Evolutionary conservation across 2,329 filamentous ascomycete species (phyloP).

Genomic region (Aspergillus sp.): DNA sequence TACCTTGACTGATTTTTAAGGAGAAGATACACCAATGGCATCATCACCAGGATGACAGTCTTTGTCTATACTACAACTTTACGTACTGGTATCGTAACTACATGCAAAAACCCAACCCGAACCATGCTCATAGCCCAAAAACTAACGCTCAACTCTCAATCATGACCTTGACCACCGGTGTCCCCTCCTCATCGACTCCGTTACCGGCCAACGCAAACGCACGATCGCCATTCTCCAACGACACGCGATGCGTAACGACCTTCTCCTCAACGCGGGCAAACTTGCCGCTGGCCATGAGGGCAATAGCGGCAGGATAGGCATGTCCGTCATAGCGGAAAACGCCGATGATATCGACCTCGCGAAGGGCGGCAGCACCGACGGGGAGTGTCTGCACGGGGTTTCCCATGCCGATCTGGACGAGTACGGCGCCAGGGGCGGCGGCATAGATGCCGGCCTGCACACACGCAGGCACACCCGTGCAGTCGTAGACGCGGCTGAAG

Average conservation of each 20-base stretch:
- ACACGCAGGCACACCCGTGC: constrained; percentile 45
- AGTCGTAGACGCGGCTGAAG: constrained; percentile 46
- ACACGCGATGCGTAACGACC: constrained; percentile 54
- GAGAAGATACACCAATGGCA: not conserved
- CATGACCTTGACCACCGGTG: constrained; percentile 53
- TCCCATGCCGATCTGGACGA: constrained; percentile 58
- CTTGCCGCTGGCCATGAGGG: constrained; percentile 50
- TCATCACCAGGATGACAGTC: constrained; percentile 6
- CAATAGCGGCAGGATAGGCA: constrained; percentile 55
- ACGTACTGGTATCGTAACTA: not conserved
- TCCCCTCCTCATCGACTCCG: constrained; percentile 51
- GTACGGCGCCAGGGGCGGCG: constrained; percentile 47
- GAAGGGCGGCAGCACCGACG: constrained; percentile 53
- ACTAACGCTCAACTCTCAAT: constrained; percentile 32
- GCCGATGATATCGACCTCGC: constrained; percentile 57
- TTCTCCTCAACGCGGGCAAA: constrained; percentile 48
- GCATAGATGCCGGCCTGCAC: constrained; percentile 47
- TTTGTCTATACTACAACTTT: not conserved
- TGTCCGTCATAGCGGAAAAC: constrained; percentile 54
- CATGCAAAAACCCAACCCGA: not conserved
- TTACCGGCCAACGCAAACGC: constrained; percentile 52
- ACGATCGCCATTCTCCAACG: constrained; percentile 47
- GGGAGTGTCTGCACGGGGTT: constrained; percentile 54
- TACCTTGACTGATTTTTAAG: too few species aligned
- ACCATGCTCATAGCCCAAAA: not conserved